Evolutionary conservation across 257 asterid species (phyloP), one percentile per base, ranked within the genome.

Genomic region (Lycium barbarum): DNA sequence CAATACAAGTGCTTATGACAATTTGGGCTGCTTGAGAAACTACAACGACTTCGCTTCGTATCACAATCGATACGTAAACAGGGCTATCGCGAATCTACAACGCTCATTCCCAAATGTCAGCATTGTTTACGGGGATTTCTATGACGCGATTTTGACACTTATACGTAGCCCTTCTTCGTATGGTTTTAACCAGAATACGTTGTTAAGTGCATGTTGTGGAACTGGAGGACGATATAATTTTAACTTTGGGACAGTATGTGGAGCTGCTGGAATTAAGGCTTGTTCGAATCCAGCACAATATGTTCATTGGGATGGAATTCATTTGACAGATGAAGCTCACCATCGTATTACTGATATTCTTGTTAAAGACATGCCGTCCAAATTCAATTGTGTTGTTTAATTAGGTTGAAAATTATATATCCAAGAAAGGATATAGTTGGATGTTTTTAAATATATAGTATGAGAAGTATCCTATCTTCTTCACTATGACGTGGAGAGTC

Each of bases 281-380:
- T 80, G 84, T 43, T 0, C 84, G 2, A 57, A 80, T 5, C 84
- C 84, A 0, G 72, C 54, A 9, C 17, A 3, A 9, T 59, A n/a
- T 38, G 54, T 80, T 9, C 72, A 80, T 15, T 80, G 72, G 84
- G 84, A 80, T 47, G 84, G 84, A 38, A 62, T 80, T 7, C 84
- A 80, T 80, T 43, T 80, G 7, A 80, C 83, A n/a, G 83, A 80
- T 36, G 66, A 54, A 55, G 54, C 83, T 35, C 70, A 80, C 38
- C 55, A 57, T 11, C 72, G 40, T 20, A 73, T 73, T 22, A 20
- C 80, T 7, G 43, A 73, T 17, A 53, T 47, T 73, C 59, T 73
- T 22, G 80, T 73, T 35, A 73, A 14, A 49, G 80, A 73, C 15
- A 73, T 73, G 43, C 12, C 45, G 12, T 26, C 80, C 61, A 73